These are phyloP conservation scores for Collybiopsis luxurians DNA, from an alignment of 768 basidiomycete genomes.

Conservation along the genomic window DNA sequence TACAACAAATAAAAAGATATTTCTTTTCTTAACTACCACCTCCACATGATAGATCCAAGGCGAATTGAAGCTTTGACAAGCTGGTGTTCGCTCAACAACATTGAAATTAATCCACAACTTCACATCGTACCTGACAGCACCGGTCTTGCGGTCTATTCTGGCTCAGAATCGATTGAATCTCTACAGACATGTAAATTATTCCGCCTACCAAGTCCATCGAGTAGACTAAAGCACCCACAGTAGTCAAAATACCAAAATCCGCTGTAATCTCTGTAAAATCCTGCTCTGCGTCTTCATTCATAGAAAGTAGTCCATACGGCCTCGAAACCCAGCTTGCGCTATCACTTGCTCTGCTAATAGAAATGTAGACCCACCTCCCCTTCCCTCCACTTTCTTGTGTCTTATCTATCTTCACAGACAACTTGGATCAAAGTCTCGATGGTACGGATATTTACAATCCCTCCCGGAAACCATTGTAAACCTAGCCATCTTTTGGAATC, in stretches of 20 bases:
- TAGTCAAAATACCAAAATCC: slow-evolving; percentile 62
- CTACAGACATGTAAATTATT: slow-evolving; percentile 25
- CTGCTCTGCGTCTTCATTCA: slow-evolving; percentile 43
- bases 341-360: slow-evolving; percentile 60
- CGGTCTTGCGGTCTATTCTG: slow-evolving; percentile 36
- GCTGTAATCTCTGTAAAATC: slow-evolving; percentile 61
- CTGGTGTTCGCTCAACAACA: slow-evolving; percentile 48
- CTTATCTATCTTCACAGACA: slow-evolving; percentile 33
- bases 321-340: slow-evolving; percentile 58
- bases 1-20: too few species aligned
- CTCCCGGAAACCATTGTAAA: slow-evolving; percentile 50
- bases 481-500: slow-evolving; percentile 62
- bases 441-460: slow-evolving; percentile 66
- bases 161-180: slow-evolving; percentile 23
- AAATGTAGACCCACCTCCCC: slow-evolving; percentile 49
- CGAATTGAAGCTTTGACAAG: slow-evolving; percentile 30
- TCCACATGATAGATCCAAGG: not conserved
- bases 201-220: too few species aligned
- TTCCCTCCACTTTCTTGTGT: not conserved
- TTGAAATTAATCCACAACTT: slow-evolving; percentile 47
- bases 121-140: slow-evolving; percentile 26
- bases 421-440: slow-evolving; percentile 46
- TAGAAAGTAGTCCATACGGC: slow-evolving; percentile 50
- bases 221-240: slow-evolving; percentile 27
- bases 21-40: not conserved